Evolutionary conservation across 306 rosid species (phyloP), one percentile per base, ranked within the genome.

Genomic region (Acmispon strigosus): DNA sequence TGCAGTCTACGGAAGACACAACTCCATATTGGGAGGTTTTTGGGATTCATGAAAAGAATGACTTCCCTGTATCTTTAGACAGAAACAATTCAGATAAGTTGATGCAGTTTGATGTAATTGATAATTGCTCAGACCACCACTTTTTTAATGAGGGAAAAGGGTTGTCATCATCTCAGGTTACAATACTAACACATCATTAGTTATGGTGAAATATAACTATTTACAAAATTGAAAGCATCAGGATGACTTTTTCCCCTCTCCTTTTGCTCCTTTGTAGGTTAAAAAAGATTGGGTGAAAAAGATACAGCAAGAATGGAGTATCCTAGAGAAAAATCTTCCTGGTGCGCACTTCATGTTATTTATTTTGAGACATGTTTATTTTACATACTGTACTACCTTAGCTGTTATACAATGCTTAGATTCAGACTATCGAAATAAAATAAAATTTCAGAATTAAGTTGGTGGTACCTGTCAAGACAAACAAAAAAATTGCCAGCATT

Each of bases 291-390:
- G 97, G 99, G 73, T 81, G 69, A 95, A 91, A 80, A 95, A 84
- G 86, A 87, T 95, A 58, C 99, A 95, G 64, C 89, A 79, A 73
- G 99, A 95, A 82, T 95, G 99, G 99, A 80, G 82, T 86, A 86
- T 86, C 63, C 86, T 95, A 36, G 89, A 89, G 86, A 85, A 84
- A 77, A 83, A 81, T 82, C 96, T 91, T 73, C 96, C 99, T 41
- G 99, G 99, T 95, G 14, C 62, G 76, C 73, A 80, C 66, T 57
- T 76, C 52, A 34, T 77, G 61, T 41, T 73, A 17, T 55, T 69
- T 49, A 39, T 13, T 69, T 60, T 65, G 60, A 63, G 19, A 0
- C 49, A 27, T 27, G 29, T 10, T 19, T 54, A 61, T 47, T 55
- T 41, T 56, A 37, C 71, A 42, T 47, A 50, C 12, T 63, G 63